These are phyloP conservation scores for Globisporangium barbulae DNA, from an alignment of 352 stramenopile species.

Conservation along the genomic window DNA sequence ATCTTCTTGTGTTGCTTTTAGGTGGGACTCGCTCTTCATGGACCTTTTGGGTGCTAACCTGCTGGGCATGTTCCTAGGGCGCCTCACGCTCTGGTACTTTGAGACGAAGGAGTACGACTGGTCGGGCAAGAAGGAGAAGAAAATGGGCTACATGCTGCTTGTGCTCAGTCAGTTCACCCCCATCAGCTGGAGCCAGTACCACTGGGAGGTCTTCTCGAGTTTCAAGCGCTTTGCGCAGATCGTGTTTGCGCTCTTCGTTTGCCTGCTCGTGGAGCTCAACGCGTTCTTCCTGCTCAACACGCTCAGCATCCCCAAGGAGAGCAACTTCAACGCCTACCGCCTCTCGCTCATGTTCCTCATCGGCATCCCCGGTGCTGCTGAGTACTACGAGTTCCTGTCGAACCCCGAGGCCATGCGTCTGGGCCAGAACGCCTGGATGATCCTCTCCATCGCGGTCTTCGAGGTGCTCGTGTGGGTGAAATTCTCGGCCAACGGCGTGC, in stretches of 20 bases:
- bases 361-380: conserved; percentile 71
- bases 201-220: conserved; percentile 91
- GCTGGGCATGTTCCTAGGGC: conserved; percentile 83
- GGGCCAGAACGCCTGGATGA: conserved; percentile 84
- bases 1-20: conserved; percentile 8
- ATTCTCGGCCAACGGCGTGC: conserved; percentile 56
- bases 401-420: conserved; percentile 75
- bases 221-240: conserved; percentile 87
- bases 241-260: conserved; percentile 84
- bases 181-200: conserved; percentile 85
- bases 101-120: conserved; percentile 90
- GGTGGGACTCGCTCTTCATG: conserved; percentile 91
- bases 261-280: conserved; percentile 88
- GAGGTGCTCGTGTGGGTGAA: conserved; percentile 84
- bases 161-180: conserved; percentile 88
- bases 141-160: conserved; percentile 59
- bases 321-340: conserved; percentile 81
- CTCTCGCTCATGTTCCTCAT: conserved; percentile 77
- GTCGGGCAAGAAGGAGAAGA: conserved; percentile 76
- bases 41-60: conserved; percentile 92
- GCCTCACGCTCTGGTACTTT: conserved; percentile 70
- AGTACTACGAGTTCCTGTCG: conserved; percentile 87
- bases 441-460: conserved; percentile 70
- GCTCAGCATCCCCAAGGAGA: conserved; percentile 84
- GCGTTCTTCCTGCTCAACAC: conserved; percentile 92